These are phyloP conservation scores for Colletotrichum tanaceti DNA, from an alignment of 2,329 filamentous ascomycete genomes.

Conservation along the genomic window DNA sequence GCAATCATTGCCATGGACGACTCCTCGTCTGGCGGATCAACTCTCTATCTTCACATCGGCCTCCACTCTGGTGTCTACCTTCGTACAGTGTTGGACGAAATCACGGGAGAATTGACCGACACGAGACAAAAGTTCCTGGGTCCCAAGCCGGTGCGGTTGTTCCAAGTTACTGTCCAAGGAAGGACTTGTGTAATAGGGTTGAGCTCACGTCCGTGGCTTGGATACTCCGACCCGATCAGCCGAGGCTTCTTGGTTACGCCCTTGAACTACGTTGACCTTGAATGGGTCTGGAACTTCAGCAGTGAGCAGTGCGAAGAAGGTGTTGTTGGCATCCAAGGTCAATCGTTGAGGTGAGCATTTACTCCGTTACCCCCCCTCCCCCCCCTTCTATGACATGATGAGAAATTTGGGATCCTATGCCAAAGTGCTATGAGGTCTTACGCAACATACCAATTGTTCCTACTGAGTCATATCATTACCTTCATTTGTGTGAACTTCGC, in stretches of 20 bases:
- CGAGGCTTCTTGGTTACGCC: slow-evolving; percentile 93
- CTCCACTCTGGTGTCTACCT: slow-evolving; percentile 96
- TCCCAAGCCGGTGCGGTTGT: slow-evolving; percentile 88
- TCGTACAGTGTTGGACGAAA: slow-evolving; percentile 91
- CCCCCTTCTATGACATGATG: slow-evolving; percentile 66
- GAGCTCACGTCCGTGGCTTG: slow-evolving; percentile 95
- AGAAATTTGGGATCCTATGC: slow-evolving; percentile 70
- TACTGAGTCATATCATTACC: slow-evolving; percentile 72
- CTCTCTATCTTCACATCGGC: slow-evolving; percentile 94
- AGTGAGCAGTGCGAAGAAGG: slow-evolving; percentile 94
- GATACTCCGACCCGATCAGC: slow-evolving; percentile 88
- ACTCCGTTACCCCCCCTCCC: slow-evolving; percentile 45
- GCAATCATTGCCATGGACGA: slow-evolving; percentile 97
- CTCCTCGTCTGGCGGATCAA: slow-evolving; percentile 87
- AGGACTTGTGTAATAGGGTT: slow-evolving; percentile 88
- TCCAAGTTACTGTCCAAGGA: slow-evolving; percentile 87
- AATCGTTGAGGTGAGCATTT: slow-evolving; percentile 79
- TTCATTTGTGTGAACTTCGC: not conserved
- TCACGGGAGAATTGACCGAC: slow-evolving; percentile 94
- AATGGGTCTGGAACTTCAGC: slow-evolving; percentile 97
- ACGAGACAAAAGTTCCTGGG: slow-evolving; percentile 95
- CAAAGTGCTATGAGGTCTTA: slow-evolving; percentile 66
- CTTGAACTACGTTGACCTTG: slow-evolving; percentile 85
- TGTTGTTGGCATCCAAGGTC: slow-evolving; percentile 92
- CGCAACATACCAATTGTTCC: slow-evolving; percentile 90